Conservation (phyloP, 495 filamentous ascomycete genomes). For the Aspergillus sclerotioniger region DNA sequence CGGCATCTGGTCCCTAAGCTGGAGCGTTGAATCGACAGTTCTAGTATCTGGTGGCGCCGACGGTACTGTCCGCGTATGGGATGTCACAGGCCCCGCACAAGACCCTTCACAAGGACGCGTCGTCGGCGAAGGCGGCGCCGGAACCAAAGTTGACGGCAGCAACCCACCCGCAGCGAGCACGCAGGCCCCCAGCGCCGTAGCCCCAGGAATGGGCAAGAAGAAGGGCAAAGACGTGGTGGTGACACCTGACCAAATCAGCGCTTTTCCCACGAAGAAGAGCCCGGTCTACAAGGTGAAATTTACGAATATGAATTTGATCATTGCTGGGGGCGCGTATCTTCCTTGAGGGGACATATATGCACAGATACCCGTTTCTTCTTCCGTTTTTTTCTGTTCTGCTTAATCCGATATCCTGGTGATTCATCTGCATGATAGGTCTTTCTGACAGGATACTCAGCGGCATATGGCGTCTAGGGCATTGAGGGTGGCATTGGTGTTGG, state of each 20-base stretch:
- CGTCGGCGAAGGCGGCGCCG: slow-evolving; percentile 52
- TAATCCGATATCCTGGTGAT: background rate
- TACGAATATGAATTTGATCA: slow-evolving; percentile 86
- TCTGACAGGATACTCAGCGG: background rate
- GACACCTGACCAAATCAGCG: slow-evolving; percentile 87
- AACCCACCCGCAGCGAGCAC: slow-evolving; percentile 32
- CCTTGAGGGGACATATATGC: slow-evolving; percentile 40
- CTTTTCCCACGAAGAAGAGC: slow-evolving; percentile 92
- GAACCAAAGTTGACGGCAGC: slow-evolving; percentile 52
- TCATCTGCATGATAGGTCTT: background rate
- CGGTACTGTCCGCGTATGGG: slow-evolving; percentile 90
- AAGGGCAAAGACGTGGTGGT: slow-evolving; percentile 88
- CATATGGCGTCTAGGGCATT: background rate
- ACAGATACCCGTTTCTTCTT: slow-evolving; percentile 28
- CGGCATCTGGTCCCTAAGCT: slow-evolving; percentile 88
- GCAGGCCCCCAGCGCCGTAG: slow-evolving; percentile 40
- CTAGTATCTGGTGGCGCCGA: slow-evolving; percentile 90
- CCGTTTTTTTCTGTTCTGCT: slow-evolving; percentile 4
- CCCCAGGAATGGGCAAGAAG: slow-evolving; percentile 63
- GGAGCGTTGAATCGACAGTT: slow-evolving; percentile 84
- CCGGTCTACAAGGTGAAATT: slow-evolving; percentile 92
- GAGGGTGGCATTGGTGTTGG: slow-evolving; percentile 5
- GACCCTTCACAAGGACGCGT: slow-evolving; percentile 56
- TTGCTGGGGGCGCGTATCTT: slow-evolving; percentile 83
- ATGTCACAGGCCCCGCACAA: slow-evolving; percentile 65